phyloP scores from a whole-genome alignment of 2,329 filamentous ascomycete species.

The Emmonsiellopsis sp. region DNA sequence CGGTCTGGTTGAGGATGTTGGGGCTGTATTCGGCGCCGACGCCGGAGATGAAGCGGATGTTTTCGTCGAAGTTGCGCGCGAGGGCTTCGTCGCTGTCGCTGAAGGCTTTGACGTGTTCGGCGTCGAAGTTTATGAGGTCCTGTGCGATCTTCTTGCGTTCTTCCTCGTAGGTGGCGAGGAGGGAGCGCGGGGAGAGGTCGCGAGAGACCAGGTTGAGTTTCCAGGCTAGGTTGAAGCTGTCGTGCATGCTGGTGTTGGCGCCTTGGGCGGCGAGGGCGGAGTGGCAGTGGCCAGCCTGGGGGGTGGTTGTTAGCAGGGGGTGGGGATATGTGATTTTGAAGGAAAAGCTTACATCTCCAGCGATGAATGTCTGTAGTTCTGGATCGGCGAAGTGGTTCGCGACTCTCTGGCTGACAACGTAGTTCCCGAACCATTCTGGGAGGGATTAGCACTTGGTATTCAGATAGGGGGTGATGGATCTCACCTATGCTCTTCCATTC shows the following conservation, averaged over 20 bases:
- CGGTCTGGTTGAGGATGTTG: conserved; percentile 53
- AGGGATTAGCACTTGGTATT: background rate
- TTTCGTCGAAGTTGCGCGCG: conserved; percentile 59
- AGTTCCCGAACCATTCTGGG: conserved; percentile 42
- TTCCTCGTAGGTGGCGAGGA: conserved; percentile 22
- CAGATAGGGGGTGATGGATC: background rate
- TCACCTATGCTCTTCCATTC: conserved; percentile 34
- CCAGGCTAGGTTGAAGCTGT: conserved; percentile 28
- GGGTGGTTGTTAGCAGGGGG: background rate
- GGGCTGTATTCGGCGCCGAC: conserved; percentile 59
- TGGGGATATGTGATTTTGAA: background rate
- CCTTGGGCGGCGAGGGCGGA: conserved; percentile 56
- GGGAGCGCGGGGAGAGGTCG: conserved; percentile 15
- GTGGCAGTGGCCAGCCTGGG: conserved; percentile 41
- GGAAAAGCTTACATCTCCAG: conserved; percentile 31
- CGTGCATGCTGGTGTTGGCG: conserved; percentile 28
- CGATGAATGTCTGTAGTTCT: conserved; percentile 37
- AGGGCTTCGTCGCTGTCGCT: conserved; percentile 55
- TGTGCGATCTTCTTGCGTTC: conserved; percentile 12
- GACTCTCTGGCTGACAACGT: conserved; percentile 41
- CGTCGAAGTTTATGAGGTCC: conserved; percentile 5
- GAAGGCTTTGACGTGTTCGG: conserved; percentile 41
- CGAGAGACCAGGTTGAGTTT: conserved; percentile 22
- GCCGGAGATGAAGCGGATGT: conserved; percentile 64
- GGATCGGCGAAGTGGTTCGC: conserved; percentile 36